Evolutionary conservation across 2,329 filamentous ascomycete species (phyloP).

Genomic region (Torrubiellomyces zombiae): DNA sequence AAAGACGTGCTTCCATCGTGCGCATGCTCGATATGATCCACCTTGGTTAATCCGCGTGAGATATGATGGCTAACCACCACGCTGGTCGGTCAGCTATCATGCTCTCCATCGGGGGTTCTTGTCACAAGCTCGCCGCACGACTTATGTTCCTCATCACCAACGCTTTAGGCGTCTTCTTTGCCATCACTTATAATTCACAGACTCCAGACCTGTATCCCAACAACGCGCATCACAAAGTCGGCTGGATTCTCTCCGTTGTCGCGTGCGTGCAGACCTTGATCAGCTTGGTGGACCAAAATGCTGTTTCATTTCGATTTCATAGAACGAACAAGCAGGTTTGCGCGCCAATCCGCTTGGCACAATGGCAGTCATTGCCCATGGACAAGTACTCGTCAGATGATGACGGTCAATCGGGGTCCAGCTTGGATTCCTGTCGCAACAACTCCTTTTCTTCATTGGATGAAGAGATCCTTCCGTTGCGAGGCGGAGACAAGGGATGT

Average conservation of each 20-base stretch:
- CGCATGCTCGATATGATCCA: constrained; percentile 3
- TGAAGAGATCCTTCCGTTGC: constrained; percentile 21
- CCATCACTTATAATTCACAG: constrained; percentile 57
- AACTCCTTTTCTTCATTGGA: constrained; percentile 42
- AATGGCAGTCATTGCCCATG: too few relatives aligned
- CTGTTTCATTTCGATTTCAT: too few relatives aligned
- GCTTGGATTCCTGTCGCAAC: constrained; percentile 49
- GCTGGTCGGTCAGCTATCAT: constrained; percentile 46
- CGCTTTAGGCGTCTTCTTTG: constrained; percentile 45
- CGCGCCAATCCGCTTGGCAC: too few relatives aligned
- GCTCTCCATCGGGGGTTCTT: constrained; percentile 67
- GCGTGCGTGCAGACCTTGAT: constrained; percentile 54
- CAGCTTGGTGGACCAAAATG: constrained; percentile 49
- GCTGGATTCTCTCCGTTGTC: constrained; percentile 68
- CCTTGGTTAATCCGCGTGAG: constrained; percentile 1
- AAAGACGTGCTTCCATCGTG: background rate
- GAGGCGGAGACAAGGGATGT: constrained; percentile 28
- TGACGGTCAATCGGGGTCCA: constrained; percentile 55
- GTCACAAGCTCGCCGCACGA: constrained; percentile 53
- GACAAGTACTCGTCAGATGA: constrained; percentile 53
- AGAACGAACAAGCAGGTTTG: too few relatives aligned
- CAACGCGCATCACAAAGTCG: constrained; percentile 77
- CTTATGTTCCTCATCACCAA: constrained; percentile 50
- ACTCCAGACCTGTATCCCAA: constrained; percentile 77
- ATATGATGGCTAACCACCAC: constrained; percentile 1